These are phyloP conservation scores for Pholiota molesta DNA, from an alignment of 768 basidiomycete genomes.

Conservation along the genomic window DNA sequence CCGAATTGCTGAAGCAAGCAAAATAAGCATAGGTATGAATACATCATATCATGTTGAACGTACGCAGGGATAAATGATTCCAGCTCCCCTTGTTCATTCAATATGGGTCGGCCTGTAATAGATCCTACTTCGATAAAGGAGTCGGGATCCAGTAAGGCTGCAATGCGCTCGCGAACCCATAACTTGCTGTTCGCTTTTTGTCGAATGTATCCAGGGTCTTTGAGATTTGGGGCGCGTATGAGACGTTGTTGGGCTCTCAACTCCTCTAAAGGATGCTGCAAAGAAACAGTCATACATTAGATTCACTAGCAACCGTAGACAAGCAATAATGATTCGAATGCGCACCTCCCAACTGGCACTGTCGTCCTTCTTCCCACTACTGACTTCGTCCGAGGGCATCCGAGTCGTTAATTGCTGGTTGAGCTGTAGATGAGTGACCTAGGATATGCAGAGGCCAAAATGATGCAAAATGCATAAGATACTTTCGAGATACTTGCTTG, in stretches of 20 bases:
- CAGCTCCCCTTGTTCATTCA: conserved; percentile 31
- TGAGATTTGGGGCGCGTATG: conserved; percentile 33
- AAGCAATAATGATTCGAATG: background rate
- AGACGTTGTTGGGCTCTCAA: conserved; percentile 34
- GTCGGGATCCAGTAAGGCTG: conserved; percentile 32
- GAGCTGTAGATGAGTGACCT: background rate
- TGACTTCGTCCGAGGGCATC: conserved; percentile 24
- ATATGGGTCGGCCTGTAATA: conserved; percentile 36
- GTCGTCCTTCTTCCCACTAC: conserved; percentile 20
- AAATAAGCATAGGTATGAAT: background rate
- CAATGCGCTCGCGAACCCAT: conserved; percentile 44
- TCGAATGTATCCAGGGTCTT: conserved; percentile 41
- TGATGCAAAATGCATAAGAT: no score
- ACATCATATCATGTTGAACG: conserved; percentile 8
- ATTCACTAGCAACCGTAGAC: background rate
- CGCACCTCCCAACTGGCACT: conserved; percentile 35
- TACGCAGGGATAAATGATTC: conserved; percentile 40
- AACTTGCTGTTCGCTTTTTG: conserved; percentile 41
- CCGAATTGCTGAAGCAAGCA: conserved; percentile 31
- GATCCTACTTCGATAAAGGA: conserved; percentile 41
- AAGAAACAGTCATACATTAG: background rate
- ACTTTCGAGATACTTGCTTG: no score
- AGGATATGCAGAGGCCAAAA: no score
- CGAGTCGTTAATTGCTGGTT: background rate
- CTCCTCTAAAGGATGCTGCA: conserved; percentile 33